Evolutionary conservation across 305 asterid species (phyloP).

Genomic region (Salvia sclarea): DNA sequence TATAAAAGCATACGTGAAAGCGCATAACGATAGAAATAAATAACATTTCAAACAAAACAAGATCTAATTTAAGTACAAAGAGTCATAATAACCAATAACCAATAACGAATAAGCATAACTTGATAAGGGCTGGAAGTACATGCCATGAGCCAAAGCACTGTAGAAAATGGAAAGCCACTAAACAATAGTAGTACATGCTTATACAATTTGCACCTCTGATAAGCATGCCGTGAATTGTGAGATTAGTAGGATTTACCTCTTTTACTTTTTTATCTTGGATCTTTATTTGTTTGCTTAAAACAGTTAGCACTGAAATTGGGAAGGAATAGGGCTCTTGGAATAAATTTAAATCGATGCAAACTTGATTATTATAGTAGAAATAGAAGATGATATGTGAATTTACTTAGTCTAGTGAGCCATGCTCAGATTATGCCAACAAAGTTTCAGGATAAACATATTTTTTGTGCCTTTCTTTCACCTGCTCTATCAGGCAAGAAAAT

Average conservation of each 20-base stretch:
- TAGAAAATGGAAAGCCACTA: not conserved
- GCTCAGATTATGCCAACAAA: not conserved
- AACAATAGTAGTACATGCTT: not conserved
- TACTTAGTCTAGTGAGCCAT: not conserved
- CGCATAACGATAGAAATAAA: not conserved
- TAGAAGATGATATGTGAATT: not conserved
- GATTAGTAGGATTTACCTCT: not conserved
- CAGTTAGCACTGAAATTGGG: not conserved
- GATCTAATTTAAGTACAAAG: not conserved
- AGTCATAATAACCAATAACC: not conserved
- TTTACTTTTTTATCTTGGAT: not conserved
- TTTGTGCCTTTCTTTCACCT: not conserved
- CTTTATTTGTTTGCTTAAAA: not conserved
- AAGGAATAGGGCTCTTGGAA: not conserved
- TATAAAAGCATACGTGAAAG: conserved; percentile 12
- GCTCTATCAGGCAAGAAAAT: not conserved
- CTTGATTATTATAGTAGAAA: not conserved
- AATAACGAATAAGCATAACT: not conserved
- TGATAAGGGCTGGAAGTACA: conserved; percentile 4
- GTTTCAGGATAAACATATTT: not conserved
- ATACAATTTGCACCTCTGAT: not conserved
- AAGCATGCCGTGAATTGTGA: conserved; percentile 13
- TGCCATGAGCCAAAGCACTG: conserved; percentile 13
- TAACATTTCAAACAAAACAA: not conserved
- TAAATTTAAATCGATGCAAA: not conserved